These are phyloP conservation scores for Metroxylon sagu DNA, from an alignment of 176 grass and related monocot species.

Conservation along the genomic window DNA sequence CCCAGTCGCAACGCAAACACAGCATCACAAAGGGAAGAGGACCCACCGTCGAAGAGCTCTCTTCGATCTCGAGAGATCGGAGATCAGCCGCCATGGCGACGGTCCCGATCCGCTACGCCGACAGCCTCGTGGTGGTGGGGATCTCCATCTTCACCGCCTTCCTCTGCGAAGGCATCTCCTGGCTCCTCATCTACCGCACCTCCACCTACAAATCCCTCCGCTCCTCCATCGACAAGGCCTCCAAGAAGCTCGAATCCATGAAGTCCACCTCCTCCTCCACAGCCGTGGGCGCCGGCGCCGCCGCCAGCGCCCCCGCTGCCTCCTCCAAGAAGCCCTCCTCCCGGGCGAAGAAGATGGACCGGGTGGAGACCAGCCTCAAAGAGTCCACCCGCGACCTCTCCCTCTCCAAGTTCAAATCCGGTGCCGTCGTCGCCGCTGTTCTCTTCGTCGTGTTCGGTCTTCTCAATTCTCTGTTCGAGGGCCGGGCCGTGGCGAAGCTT, in stretches of 20 bases:
- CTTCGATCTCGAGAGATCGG: no score
- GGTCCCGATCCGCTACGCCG: conserved; percentile 51
- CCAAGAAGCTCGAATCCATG: conserved; percentile 89
- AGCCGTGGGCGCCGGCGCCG: neutral
- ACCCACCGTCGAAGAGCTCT: no score
- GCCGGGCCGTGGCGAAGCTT: conserved; percentile 69
- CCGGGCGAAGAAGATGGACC: conserved; percentile 88
- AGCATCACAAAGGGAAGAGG: no score
- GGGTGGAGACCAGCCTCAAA: conserved; percentile 91
- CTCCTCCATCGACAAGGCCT: conserved; percentile 80
- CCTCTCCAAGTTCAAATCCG: conserved; percentile 95
- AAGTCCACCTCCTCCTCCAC: conserved; percentile 36
- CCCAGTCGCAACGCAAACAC: no score
- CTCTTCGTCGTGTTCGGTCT: conserved; percentile 93
- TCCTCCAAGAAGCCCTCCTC: conserved; percentile 22
- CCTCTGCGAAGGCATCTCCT: conserved; percentile 90
- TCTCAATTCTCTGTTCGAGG: conserved; percentile 96
- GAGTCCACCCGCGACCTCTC: conserved; percentile 88
- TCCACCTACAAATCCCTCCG: conserved; percentile 91
- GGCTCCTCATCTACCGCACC: conserved; percentile 98
- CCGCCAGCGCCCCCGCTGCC: conserved; percentile 18
- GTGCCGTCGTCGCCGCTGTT: conserved; percentile 75
- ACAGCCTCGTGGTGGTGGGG: conserved; percentile 63
- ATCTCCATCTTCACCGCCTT: conserved; percentile 72
- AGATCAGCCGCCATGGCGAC: conserved; percentile 29